A percentile compares a stretch with the other conserved stretches of the same genome.
These are phyloP conservation scores for Rhizopogon vinicolor DNA, from an alignment of 768 basidiomycete species.

Conservation along the genomic window DNA sequence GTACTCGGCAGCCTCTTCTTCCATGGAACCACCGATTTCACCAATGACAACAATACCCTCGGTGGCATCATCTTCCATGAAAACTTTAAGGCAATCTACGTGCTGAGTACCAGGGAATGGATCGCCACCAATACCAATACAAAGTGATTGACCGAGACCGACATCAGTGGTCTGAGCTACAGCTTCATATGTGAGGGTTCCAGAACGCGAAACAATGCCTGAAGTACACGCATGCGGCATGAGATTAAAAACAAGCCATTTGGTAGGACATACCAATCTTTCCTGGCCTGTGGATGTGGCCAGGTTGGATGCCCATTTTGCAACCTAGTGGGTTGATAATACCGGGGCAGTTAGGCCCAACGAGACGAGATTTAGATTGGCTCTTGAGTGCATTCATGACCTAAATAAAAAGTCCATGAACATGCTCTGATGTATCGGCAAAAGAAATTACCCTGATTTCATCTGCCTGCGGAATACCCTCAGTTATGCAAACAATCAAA, in stretches of 20 bases:
- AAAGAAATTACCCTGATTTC: conserved; percentile 71
- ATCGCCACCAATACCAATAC: conserved; percentile 96
- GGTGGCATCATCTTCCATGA: conserved; percentile 91
- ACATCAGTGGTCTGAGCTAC: conserved; percentile 95
- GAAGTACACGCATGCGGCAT: not conserved
- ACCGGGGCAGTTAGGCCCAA: conserved; percentile 98
- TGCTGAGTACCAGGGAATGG: conserved; percentile 97
- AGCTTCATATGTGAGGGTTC: conserved; percentile 97
- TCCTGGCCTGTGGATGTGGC: conserved; percentile 95
- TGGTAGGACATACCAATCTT: conserved; percentile 68
- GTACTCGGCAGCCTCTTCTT: conserved; percentile 98
- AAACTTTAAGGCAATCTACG: conserved; percentile 92
- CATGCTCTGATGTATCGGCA: not conserved
- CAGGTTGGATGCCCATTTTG: conserved; percentile 99
- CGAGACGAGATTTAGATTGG: conserved; percentile 92
- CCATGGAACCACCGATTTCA: conserved; percentile 99
- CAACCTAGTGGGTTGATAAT: conserved; percentile 96
- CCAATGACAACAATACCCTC: conserved; percentile 99
- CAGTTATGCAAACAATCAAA: conserved; percentile 96
- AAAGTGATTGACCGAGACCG: conserved; percentile 94
- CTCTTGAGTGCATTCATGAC: conserved; percentile 91
- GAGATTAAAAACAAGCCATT: not conserved
- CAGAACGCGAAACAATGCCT: conserved; percentile 95
- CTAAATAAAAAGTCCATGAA: conserved; percentile 30
- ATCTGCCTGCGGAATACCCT: conserved; percentile 97